Conservation (phyloP, 805 yeast genomes). For the Citeromyces nyonsensis region DNA sequence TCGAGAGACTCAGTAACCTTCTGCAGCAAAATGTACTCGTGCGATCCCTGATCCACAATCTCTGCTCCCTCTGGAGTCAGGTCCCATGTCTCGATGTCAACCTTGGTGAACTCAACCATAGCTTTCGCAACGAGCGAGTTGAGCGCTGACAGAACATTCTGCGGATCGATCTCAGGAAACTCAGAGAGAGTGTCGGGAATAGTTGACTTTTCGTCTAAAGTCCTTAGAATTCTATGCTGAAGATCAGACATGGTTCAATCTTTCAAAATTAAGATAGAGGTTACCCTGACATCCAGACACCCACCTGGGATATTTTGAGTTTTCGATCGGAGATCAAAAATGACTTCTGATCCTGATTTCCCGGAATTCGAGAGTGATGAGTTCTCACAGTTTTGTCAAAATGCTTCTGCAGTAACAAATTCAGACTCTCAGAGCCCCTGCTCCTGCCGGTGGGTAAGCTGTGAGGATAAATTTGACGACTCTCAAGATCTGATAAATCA, state of each 20-base stretch:
- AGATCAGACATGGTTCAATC: conserved; percentile 43
- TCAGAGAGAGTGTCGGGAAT: conserved; percentile 55
- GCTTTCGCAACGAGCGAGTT: conserved; percentile 74
- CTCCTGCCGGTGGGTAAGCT: conserved; percentile 21
- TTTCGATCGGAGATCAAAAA: neutral
- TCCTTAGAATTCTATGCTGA: conserved; percentile 47
- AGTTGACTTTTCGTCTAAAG: conserved; percentile 43
- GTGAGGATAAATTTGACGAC: conserved; percentile 13
- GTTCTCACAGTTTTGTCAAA: neutral
- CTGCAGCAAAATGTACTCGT: conserved; percentile 67
- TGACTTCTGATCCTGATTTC: conserved; percentile 1
- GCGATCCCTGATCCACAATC: conserved; percentile 71
- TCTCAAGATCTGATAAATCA: conserved; percentile 23
- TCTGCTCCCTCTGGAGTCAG: conserved; percentile 75
- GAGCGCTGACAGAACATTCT: conserved; percentile 64
- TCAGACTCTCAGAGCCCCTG: too few species aligned
- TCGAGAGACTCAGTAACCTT: conserved; percentile 64
- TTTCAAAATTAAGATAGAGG: neutral
- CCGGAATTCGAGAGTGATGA: neutral
- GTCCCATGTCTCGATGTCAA: conserved; percentile 63
- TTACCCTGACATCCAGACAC: neutral
- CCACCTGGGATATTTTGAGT: neutral
- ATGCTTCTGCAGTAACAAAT: too few species aligned
- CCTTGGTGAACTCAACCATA: conserved; percentile 60
- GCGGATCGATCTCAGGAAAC: conserved; percentile 53